Evolutionary conservation across 2,329 filamentous ascomycete genomes (phyloP).

Genomic region (Gyromitra esculenta): DNA sequence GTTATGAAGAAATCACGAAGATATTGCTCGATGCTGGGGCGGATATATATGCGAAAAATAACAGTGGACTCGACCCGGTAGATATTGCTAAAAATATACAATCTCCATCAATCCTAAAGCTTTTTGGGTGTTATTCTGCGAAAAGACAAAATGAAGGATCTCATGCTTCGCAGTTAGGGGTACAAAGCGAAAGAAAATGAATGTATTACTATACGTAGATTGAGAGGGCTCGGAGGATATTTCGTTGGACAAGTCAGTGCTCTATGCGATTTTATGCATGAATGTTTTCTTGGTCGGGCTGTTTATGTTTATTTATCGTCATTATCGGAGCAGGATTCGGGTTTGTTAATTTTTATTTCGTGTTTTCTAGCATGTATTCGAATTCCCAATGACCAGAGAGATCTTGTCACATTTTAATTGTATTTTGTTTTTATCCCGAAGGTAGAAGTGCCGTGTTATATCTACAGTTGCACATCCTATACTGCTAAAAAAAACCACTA

Average conservation of each 20-base stretch:
- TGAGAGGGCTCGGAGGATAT: background rate
- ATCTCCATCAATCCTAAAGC: background rate
- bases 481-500: too few relatives aligned
- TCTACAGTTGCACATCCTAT: too few relatives aligned
- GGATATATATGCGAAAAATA: slow-evolving; percentile 58
- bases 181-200: too few relatives aligned
- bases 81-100: background rate
- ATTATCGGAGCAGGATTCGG: too few relatives aligned
- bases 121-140: background rate
- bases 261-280: background rate
- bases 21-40: slow-evolving; percentile 44
- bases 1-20: background rate
- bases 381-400: too few relatives aligned
- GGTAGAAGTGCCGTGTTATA: too few relatives aligned
- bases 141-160: background rate
- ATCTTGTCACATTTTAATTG: too few relatives aligned
- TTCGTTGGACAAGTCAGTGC: background rate
- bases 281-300: background rate
- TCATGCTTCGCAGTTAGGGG: background rate
- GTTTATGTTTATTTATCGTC: background rate
- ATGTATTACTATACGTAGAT: background rate
- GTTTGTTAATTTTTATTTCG: too few relatives aligned
- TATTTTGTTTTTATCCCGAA: too few relatives aligned
- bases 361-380: too few relatives aligned
- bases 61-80: background rate